These are phyloP conservation scores for Teratosphaeria zuluensis DNA, from an alignment of 2,329 filamentous ascomycete species.

Conservation along the genomic window DNA sequence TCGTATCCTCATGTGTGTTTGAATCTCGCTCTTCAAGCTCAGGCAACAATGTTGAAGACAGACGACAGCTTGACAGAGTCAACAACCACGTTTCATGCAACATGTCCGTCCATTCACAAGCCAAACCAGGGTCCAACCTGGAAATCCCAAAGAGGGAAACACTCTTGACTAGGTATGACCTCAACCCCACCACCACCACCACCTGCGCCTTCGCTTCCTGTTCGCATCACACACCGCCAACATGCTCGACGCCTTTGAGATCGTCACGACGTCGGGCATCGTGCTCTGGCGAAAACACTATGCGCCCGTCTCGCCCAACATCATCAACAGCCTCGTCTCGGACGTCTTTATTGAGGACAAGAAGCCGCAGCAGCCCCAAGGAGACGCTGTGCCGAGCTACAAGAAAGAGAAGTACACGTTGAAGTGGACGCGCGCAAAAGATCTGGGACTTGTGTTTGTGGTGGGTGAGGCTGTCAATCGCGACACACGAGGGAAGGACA, in stretches of 20 bases:
- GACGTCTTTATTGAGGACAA: constrained; percentile 90
- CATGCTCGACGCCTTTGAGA: constrained; percentile 96
- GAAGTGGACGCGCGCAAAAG: constrained; percentile 88
- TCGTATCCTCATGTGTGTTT: background rate
- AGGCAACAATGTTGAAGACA: too few relatives aligned
- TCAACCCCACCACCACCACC: background rate
- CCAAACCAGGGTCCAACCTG: background rate
- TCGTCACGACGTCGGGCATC: constrained; percentile 88
- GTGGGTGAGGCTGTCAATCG: constrained; percentile 40
- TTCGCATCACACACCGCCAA: background rate
- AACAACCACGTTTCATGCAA: too few relatives aligned
- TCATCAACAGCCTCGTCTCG: constrained; percentile 90
- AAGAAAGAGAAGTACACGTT: constrained; percentile 88
- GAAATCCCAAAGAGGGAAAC: background rate
- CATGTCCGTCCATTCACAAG: too few relatives aligned
- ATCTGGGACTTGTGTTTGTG: constrained; percentile 90
- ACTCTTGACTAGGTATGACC: background rate
- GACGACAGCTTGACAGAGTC: too few relatives aligned
- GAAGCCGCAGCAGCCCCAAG: constrained; percentile 46
- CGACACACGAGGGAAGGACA: background rate
- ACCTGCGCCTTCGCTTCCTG: background rate
- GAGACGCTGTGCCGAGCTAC: constrained; percentile 50
- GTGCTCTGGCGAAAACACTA: constrained; percentile 93
- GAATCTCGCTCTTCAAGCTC: too few relatives aligned
- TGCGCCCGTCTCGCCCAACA: constrained; percentile 64